Conservation (phyloP, 306 rosid genomes). For the Boehmeria nivea region DNA sequence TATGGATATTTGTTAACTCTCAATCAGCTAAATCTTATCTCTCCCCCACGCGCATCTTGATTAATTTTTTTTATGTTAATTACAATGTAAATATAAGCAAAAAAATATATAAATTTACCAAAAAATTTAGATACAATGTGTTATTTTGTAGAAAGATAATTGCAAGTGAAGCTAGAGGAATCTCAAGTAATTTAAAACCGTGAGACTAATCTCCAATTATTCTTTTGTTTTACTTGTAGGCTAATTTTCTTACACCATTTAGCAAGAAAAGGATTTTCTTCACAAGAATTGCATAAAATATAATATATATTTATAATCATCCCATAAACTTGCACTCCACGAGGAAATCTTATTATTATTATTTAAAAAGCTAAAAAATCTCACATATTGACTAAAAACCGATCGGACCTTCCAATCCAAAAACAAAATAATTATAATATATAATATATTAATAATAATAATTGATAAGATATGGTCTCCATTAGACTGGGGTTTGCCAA, state of each 20-base stretch:
- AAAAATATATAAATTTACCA: too few species aligned
- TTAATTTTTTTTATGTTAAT: too few species aligned
- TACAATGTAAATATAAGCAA: neutral
- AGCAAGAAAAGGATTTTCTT: neutral
- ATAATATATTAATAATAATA: neutral
- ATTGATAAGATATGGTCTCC: neutral
- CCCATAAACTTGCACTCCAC: neutral
- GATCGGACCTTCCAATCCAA: neutral
- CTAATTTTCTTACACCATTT: neutral
- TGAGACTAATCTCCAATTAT: neutral
- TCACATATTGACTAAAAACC: neutral
- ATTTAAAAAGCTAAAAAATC: neutral
- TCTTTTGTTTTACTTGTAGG: neutral
- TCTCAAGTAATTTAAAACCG: neutral
- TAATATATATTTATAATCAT: too few species aligned
- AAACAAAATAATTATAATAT: too few species aligned
- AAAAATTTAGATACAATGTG: too few species aligned
- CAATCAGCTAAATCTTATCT: neutral
- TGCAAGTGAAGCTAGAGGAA: too few species aligned
- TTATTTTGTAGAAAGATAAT: too few species aligned
- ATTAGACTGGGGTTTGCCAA: neutral
- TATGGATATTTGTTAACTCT: neutral
- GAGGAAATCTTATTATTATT: neutral
- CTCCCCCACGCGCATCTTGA: constrained; percentile 11
- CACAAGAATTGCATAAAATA: neutral